Conservation (phyloP, 768 basidiomycete genomes). For the Collybia mongolica region DNA sequence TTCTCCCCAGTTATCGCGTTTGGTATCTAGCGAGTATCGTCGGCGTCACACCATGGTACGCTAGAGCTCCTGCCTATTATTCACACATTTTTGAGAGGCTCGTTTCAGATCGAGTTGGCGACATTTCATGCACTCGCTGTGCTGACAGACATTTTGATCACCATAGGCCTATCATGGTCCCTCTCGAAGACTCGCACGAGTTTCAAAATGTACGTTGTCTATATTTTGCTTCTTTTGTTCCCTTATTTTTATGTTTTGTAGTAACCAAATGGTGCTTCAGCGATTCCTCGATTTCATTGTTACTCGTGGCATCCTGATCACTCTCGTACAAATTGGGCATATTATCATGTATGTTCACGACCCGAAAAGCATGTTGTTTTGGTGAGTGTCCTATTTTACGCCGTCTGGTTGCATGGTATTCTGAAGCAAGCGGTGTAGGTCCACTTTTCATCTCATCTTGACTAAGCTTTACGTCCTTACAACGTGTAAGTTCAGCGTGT, state of each 20-base stretch:
- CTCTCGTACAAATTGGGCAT: slow-evolving; percentile 8
- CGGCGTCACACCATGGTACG: background rate
- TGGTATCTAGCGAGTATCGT: background rate
- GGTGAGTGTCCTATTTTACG: too few species aligned
- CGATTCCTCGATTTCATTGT: slow-evolving; percentile 6
- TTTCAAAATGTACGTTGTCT: too few species aligned
- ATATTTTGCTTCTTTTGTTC: too few species aligned
- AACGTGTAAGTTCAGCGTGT: too few species aligned
- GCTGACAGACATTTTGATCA: slow-evolving; percentile 1
- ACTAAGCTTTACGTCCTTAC: too few species aligned
- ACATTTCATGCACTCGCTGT: background rate
- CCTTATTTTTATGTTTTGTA: background rate
- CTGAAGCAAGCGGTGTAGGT: too few species aligned
- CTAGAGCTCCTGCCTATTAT: background rate
- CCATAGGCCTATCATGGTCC: background rate
- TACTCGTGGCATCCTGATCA: slow-evolving; percentile 9
- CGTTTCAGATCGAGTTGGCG: background rate
- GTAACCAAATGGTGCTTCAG: slow-evolving; percentile 7
- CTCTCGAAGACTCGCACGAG: background rate
- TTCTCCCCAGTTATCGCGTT: background rate
- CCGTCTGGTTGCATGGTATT: too few species aligned
- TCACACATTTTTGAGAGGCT: background rate
- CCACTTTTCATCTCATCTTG: too few species aligned
- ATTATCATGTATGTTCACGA: slow-evolving; percentile 7
- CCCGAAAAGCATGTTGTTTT: too few species aligned